Evolutionary conservation across 371 early-diverging fungal species (phyloP).

Genomic region (Blakeslea trispora): DNA sequence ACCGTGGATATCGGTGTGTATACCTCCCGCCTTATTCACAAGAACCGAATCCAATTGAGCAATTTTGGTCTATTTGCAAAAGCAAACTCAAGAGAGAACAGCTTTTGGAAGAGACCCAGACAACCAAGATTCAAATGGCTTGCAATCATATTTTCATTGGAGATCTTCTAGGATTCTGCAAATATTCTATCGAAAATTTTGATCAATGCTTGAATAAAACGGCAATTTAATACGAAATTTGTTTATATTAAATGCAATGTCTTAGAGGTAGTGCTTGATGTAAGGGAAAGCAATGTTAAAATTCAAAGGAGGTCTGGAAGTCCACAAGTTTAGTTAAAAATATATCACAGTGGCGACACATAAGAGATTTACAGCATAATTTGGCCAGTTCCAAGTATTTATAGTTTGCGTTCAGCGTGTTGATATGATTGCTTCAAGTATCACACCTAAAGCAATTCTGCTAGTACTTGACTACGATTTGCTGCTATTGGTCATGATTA

Average conservation of each 20-base stretch:
- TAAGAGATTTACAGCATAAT: constrained; percentile 20
- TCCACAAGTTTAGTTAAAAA: constrained; percentile 10
- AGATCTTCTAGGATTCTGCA: constrained; percentile 11
- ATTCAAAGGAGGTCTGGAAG: constrained; percentile 10
- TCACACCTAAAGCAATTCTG: constrained; percentile 21
- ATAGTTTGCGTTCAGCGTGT: constrained; percentile 19
- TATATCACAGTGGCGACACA: constrained; percentile 14
- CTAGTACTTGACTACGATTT: constrained; percentile 20
- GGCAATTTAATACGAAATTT: constrained; percentile 2
- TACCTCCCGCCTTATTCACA: constrained; percentile 21
- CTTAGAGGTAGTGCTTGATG: constrained; percentile 7
- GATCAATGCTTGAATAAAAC: constrained; percentile 8
- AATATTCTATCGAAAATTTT: constrained; percentile 8
- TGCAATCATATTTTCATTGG: constrained; percentile 7
- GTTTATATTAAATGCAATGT: constrained; percentile 10
- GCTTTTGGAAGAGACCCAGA: constrained; percentile 13
- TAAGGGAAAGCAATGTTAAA: constrained; percentile 1
- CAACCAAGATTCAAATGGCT: constrained; percentile 7
- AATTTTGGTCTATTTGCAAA: constrained; percentile 21
- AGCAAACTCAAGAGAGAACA: constrained; percentile 14
- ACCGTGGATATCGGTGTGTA: constrained; percentile 19
- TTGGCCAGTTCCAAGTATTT: constrained; percentile 22
- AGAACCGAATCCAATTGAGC: constrained; percentile 26
- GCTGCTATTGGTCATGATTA: constrained; percentile 21
- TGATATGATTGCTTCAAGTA: constrained; percentile 22